phyloP scores from a whole-genome alignment of 2,329 filamentous ascomycete species.

The Pleurostoma richardsiae region DNA sequence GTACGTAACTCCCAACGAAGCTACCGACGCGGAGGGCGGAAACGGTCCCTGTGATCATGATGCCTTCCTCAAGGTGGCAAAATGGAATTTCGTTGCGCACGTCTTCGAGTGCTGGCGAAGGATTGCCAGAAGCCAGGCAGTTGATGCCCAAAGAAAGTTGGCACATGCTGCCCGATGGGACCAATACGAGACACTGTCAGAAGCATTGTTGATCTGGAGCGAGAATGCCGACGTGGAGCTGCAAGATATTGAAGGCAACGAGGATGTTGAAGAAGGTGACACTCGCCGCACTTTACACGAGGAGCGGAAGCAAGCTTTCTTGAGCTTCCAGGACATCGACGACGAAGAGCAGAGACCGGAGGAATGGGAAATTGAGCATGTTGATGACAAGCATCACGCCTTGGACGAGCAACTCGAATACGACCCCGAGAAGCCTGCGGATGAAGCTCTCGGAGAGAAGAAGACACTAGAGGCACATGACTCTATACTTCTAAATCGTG shows the following conservation, averaged over 20 bases:
- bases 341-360: too few relatives aligned
- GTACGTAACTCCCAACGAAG: neutral
- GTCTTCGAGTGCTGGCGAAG: neutral
- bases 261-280: too few relatives aligned
- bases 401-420: too few relatives aligned
- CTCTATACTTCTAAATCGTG: conserved; percentile 17
- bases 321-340: too few relatives aligned
- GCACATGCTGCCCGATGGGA: conserved; percentile 9
- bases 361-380: too few relatives aligned
- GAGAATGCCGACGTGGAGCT: conserved; percentile 13
- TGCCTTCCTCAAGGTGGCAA: neutral
- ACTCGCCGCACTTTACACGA: too few relatives aligned
- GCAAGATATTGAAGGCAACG: neutral
- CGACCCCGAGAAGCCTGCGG: too few relatives aligned
- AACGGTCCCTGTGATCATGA: neutral
- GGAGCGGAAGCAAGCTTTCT: too few relatives aligned
- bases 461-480: too few relatives aligned
- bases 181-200: conserved; percentile 6
- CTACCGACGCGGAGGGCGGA: neutral
- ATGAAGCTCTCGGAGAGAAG: too few relatives aligned
- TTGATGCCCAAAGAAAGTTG: neutral
- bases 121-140: neutral
- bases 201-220: conserved; percentile 37
- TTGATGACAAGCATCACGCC: too few relatives aligned
- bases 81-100: neutral